A percentile compares a stretch with the other conserved stretches of the same genome.
Conservation (phyloP, 2,329 filamentous ascomycete species). For the Aplosporella prunicola region DNA sequence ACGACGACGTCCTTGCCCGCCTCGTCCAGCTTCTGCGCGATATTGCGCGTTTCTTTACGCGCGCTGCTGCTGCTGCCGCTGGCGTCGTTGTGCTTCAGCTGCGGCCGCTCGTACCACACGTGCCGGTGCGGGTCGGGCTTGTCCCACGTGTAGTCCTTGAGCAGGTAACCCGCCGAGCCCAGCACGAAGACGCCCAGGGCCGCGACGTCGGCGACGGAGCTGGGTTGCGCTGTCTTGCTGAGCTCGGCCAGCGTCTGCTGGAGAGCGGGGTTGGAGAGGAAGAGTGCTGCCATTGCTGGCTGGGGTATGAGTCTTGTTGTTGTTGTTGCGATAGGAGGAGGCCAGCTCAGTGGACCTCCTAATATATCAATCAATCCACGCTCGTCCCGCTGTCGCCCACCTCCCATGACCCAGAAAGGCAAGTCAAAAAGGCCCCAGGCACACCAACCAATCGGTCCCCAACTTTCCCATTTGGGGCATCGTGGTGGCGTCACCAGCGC, state of each 20-base stretch:
- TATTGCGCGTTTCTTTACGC: conserved; percentile 35
- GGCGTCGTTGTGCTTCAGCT: no score
- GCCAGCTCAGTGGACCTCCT: no score
- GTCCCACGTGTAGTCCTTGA: conserved; percentile 37
- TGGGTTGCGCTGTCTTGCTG: conserved; percentile 22
- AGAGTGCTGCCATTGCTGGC: conserved; percentile 11
- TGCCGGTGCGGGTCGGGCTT: conserved; percentile 41
- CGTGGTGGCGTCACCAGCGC: no score
- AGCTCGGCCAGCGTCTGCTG: conserved; percentile 10
- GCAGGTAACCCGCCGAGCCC: conserved; percentile 31
- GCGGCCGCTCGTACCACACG: conserved; percentile 42
- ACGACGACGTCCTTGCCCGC: conserved; percentile 28
- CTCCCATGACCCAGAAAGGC: no score
- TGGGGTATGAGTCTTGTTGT: no score
- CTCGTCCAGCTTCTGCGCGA: conserved; percentile 36
- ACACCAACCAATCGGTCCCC: no score
- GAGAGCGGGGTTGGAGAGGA: conserved; percentile 9
- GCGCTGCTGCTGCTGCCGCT: conserved; percentile 18
- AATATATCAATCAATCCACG: no score
- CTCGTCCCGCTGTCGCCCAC: no score
- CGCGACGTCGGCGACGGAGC: conserved; percentile 29
- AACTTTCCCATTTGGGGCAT: no score
- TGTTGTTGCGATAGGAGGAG: no score
- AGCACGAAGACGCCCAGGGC: conserved; percentile 29
- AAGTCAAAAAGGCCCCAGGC: no score